Percentiles rank a stretch among this genome's conserved stretches.
phyloP scores from a whole-genome alignment of 352 stramenopile genomes.

The Phytophthora colocasiae region DNA sequence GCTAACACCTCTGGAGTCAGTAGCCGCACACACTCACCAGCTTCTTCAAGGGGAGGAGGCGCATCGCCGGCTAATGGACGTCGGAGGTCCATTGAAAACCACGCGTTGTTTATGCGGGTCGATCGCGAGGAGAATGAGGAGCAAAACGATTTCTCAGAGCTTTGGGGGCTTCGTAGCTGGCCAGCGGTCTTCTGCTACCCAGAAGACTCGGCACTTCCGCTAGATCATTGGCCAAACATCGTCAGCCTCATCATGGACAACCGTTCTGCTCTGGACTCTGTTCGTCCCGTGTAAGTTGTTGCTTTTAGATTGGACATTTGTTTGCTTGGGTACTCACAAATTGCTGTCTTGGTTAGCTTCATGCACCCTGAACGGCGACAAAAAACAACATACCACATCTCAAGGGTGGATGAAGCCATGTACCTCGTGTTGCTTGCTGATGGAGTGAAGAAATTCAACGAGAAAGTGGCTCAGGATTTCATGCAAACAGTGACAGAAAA shows the following conservation, averaged over 20 bases:
- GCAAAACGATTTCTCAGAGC: slow-evolving; percentile 77
- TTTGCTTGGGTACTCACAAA: no score
- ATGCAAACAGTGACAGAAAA: slow-evolving; percentile 84
- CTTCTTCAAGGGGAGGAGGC: slow-evolving; percentile 33
- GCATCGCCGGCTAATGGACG: slow-evolving; percentile 33
- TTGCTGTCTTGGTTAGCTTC: slow-evolving; percentile 38
- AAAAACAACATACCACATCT: slow-evolving; percentile 80
- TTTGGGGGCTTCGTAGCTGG: slow-evolving; percentile 83
- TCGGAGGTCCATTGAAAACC: slow-evolving; percentile 35
- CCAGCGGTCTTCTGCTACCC: slow-evolving; percentile 88
- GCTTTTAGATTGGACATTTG: no score
- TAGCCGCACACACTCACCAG: slow-evolving; percentile 38
- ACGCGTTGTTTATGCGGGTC: slow-evolving; percentile 63
- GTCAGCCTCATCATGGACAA: slow-evolving; percentile 91
- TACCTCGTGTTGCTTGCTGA: slow-evolving; percentile 79
- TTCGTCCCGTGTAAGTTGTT: slow-evolving; percentile 57
- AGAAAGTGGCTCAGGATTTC: slow-evolving; percentile 84
- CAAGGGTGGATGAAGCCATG: slow-evolving; percentile 74
- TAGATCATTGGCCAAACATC: slow-evolving; percentile 88
- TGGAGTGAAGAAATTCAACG: slow-evolving; percentile 68
- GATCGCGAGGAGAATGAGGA: slow-evolving; percentile 69
- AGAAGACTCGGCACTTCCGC: slow-evolving; percentile 50
- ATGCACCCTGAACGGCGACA: slow-evolving; percentile 72
- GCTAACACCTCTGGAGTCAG: slow-evolving; percentile 28
- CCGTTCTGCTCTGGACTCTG: slow-evolving; percentile 56